Percentiles rank a stretch among this genome's conserved stretches.
Evolutionary conservation across 352 stramenopile species (phyloP).

Genomic region (Plasmopara halstedii): DNA sequence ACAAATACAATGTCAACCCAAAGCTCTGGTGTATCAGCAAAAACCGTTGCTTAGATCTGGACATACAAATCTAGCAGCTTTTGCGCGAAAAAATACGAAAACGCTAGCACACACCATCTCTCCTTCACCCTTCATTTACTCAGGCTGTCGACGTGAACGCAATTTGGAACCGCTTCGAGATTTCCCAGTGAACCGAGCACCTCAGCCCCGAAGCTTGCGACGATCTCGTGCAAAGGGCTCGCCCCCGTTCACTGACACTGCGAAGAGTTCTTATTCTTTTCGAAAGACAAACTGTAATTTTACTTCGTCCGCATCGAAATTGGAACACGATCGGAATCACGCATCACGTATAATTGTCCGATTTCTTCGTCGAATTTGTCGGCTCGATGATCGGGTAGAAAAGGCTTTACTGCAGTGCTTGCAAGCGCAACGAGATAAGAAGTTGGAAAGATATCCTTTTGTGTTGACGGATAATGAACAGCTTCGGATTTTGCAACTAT

Average conservation of each 20-base stretch:
- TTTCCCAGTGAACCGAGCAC: neutral
- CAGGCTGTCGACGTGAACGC: constrained; percentile 6
- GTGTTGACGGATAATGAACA: constrained; percentile 37
- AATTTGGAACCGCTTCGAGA: neutral
- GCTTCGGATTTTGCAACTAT: constrained; percentile 46
- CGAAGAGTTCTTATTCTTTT: neutral
- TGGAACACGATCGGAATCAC: constrained; percentile 13
- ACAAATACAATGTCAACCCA: neutral
- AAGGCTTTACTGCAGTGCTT: constrained; percentile 26
- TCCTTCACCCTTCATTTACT: neutral
- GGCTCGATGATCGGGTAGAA: constrained; percentile 17
- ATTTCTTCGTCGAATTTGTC: constrained; percentile 37
- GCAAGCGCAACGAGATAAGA: constrained; percentile 19
- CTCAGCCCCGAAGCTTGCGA: neutral
- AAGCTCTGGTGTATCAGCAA: neutral
- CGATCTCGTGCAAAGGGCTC: neutral
- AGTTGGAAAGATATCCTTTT: constrained; percentile 12
- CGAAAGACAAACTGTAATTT: neutral
- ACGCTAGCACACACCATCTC: neutral
- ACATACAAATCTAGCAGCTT: neutral
- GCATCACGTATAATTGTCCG: constrained; percentile 51
- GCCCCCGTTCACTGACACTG: neutral
- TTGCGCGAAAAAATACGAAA: neutral
- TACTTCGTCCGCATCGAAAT: neutral
- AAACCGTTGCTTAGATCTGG: neutral